These are phyloP conservation scores for Phtheirospermum japonicum DNA, from an alignment of 257 asterid genomes.

Conservation along the genomic window DNA sequence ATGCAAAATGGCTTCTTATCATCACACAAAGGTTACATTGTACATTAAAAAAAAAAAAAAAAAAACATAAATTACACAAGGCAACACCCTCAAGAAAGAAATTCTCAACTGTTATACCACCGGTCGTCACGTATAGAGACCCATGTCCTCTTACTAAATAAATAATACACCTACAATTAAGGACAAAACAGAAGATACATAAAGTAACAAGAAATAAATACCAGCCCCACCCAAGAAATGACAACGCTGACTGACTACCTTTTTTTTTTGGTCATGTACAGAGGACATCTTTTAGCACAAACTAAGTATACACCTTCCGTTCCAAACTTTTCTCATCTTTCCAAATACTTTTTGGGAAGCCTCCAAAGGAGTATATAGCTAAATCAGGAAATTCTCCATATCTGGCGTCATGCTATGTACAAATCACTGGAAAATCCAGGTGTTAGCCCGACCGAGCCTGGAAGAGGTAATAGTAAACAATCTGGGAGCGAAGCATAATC, in stretches of 20 bases:
- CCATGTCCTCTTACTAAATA: conserved; percentile 32
- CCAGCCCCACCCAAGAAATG: conserved; percentile 31
- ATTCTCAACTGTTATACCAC: conserved; percentile 34
- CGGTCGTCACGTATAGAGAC: conserved; percentile 33
- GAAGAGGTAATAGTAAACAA: conserved; percentile 37
- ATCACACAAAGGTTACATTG: conserved; percentile 25
- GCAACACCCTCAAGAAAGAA: conserved; percentile 34
- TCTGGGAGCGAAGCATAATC: conserved; percentile 37
- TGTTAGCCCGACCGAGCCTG: conserved; percentile 46
- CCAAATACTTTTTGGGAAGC: conserved; percentile 21
- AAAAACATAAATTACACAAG: conserved; percentile 26
- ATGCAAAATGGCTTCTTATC: not conserved
- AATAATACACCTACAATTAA: conserved; percentile 46
- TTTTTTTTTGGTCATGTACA: conserved; percentile 60
- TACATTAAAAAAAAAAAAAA: conserved; percentile 31
- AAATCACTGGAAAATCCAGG: conserved; percentile 58
- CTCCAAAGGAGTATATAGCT: conserved; percentile 19
- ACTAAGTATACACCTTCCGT: conserved; percentile 20
- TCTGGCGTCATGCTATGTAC: conserved; percentile 59
- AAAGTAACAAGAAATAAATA: conserved; percentile 27
- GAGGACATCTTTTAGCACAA: conserved; percentile 30
- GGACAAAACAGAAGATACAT: conserved; percentile 19
- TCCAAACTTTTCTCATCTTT: conserved; percentile 19
- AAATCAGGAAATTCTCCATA: conserved; percentile 29
- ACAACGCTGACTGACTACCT: conserved; percentile 34